Evolutionary conservation across 768 basidiomycete species (phyloP), one percentile per base, ranked within the genome.

Genomic region (Lentinula raphanica): DNA sequence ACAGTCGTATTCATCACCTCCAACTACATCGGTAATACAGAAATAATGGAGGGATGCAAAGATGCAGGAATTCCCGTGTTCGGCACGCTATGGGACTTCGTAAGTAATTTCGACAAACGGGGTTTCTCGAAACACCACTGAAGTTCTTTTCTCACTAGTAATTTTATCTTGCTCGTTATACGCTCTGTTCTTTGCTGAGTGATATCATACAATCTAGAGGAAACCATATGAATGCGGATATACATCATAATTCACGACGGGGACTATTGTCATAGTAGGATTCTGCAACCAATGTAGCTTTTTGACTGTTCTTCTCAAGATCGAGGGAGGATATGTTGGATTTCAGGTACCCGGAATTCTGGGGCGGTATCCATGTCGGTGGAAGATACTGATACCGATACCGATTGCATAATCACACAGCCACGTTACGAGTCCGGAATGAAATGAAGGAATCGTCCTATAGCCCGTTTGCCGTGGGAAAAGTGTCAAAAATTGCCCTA

Each of bases 1-100:
- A 29, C 32, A 84, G 85, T 92, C 45, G 84, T 91, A 27, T 89
- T 92, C 71, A 88, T 92, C 69, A 92, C 89, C 7, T 90, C 88
- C n/a, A 92, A 92, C 72, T 86, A 80, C 64, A 78, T 83, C 39
- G 89, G 89, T 28, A 91, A 92, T 69, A 75, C 79, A 13, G 88
- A 92, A 65, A 86, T 92, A 60, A 90, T 89, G 80, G 76, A 87
- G 67, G 89, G 87, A 21, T 90, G 84, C 74, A 89, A 85, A 69
- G 78, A 79, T 62, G 81, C 79, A 51, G 83, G 82, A 25, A 87
- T 87, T 63, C 86, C 85, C 40, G 81, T 79, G 44, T 85, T 84
- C 63, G 86, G 86, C 58, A 87, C 86, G 13, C 74, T 88, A 28
- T 87, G 86, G 86, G 86, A 87, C 70, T 88, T 88, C 71, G 79